Percentiles rank a stretch among this genome's conserved stretches.
These are phyloP conservation scores for Ophiostoma pallidulum DNA, from an alignment of 2,329 filamentous ascomycete genomes.

Conservation along the genomic window DNA sequence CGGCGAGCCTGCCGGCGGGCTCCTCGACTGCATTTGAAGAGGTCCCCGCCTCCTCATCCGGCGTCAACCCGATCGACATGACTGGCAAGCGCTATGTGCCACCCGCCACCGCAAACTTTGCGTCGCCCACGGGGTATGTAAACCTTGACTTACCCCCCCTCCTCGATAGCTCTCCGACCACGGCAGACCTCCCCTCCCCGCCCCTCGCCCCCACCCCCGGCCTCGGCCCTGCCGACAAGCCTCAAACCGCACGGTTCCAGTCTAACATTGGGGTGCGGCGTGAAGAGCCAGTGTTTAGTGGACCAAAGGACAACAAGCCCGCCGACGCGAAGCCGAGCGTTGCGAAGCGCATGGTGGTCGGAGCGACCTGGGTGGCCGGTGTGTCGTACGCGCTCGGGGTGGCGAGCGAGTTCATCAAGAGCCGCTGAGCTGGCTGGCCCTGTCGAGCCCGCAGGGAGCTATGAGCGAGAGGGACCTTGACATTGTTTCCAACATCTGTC, in stretches of 20 bases:
- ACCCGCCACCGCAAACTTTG: conserved; percentile 46
- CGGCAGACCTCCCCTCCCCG: conserved; percentile 16
- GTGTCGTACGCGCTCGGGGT: conserved; percentile 50
- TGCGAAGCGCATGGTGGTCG: conserved; percentile 40
- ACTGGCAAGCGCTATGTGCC: conserved; percentile 32
- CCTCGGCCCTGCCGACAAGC: background rate
- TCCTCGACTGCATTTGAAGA: no score
- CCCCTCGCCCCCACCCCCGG: conserved; percentile 13
- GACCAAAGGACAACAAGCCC: conserved; percentile 19
- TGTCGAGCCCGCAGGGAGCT: no score
- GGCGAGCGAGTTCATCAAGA: conserved; percentile 45
- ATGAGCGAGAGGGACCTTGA: conserved; percentile 24
- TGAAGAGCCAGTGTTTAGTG: conserved; percentile 40
- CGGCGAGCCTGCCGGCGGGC: background rate
- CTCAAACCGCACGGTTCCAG: conserved; percentile 21
- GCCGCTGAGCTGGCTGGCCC: background rate
- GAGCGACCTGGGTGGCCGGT: conserved; percentile 45
- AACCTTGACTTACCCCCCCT: conserved; percentile 43
- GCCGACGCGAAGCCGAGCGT: conserved; percentile 20
- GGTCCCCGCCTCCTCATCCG: background rate
- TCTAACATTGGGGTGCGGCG: conserved; percentile 35
- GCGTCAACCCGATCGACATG: conserved; percentile 51
- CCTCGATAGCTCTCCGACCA: background rate
- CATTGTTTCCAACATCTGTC: background rate
- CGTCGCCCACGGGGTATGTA: conserved; percentile 56